Evolutionary conservation across 495 filamentous ascomycete species (phyloP), one percentile per base, ranked within the genome.

Genomic region (Penicillium tannophilum): DNA sequence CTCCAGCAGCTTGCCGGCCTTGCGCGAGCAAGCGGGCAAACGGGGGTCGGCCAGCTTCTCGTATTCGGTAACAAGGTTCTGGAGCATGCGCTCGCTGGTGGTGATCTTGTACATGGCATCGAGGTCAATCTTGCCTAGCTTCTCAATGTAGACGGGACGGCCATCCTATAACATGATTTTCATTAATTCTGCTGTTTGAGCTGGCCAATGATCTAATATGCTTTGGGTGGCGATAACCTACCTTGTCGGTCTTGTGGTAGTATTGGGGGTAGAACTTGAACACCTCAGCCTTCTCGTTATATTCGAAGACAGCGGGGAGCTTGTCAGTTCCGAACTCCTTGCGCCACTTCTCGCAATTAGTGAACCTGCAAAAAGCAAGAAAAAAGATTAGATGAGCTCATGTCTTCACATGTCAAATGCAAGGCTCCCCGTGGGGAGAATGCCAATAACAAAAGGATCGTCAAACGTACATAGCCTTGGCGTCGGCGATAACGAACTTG

Each of bases 181-280:
- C 6, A 45, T 71, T 64, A 70, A 54, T 56, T 26, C 26, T 3
- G 17, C 8, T 35, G 14, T 14, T 17, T 16, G 6, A 17, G 6
- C 16, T 11, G 7, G 5, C 39, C 14, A 41, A 12, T 41, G 16
- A 41, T 6, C 1, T 6, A 36, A 9, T 35, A 33, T 26, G 1
- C 19, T 23, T 7, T 2, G 7, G 12, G 20, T 54, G 23, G 20
- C 31, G 54, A 28, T 3, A 36, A 63, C 75, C 30, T 76, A 94
- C 93, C 82, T 95, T 96, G 77, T 98, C 94, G 6, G 91, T 98
- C 80, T 96, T 97, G 84, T 98, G 94, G 74, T 98, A 98, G 81
- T 94, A 98, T 79, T 98, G 94, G 4, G 93, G 92, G 73, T 98
- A 98, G 81, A 89, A 97, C 72, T 93, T 77, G 79, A 92, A 94